Evolutionary conservation across 805 yeast species (phyloP).

Genomic region (Sugiyamaella floridensis): DNA sequence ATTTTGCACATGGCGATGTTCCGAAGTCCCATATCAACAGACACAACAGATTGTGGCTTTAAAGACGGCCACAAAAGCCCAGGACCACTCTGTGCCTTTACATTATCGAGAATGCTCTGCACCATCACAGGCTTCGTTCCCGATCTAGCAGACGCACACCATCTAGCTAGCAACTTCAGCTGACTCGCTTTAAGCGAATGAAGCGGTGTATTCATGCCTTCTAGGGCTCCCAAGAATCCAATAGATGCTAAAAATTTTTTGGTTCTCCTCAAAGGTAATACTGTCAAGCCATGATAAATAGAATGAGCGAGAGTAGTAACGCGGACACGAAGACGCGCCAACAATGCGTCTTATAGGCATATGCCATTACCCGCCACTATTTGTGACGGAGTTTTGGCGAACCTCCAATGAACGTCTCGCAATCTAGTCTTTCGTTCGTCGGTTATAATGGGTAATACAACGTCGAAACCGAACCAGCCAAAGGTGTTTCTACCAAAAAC

Average conservation of each 20-base stretch:
- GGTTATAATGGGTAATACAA: constrained; percentile 8
- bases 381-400: neutral
- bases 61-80: neutral
- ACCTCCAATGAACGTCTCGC: neutral
- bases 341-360: neutral
- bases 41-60: constrained; percentile 14
- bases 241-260: neutral
- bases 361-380: neutral
- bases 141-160: constrained; percentile 16
- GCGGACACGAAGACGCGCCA: neutral
- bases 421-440: neutral
- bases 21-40: constrained; percentile 31
- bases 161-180: constrained; percentile 14
- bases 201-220: neutral
- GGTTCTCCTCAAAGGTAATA: neutral
- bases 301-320: neutral
- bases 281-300: neutral
- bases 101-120: constrained; percentile 4
- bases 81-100: neutral
- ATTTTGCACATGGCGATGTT: constrained; percentile 29
- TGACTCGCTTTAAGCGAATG: constrained; percentile 7
- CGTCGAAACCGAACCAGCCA: constrained; percentile 11
- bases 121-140: constrained; percentile 13
- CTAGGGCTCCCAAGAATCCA: neutral
- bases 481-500: constrained; percentile 29